Evolutionary conservation across 306 rosid species (phyloP).

Genomic region (Quercus berberidifolia): DNA sequence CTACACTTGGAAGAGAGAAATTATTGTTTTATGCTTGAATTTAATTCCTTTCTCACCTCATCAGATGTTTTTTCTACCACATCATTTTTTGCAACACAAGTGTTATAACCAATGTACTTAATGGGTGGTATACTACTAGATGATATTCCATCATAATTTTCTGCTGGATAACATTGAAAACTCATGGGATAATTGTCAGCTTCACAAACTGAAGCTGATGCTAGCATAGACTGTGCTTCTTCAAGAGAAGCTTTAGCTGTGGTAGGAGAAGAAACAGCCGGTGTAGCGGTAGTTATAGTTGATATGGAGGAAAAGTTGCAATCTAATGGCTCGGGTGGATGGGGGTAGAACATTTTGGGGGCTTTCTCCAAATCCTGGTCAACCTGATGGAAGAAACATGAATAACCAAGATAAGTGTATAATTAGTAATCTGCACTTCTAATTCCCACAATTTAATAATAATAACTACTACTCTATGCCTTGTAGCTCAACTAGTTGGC

Average conservation of each 20-base stretch:
- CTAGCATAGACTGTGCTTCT: conserved; percentile 17
- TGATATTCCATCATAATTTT: background rate
- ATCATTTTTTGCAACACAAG: conserved; percentile 26
- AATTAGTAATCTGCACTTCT: too few species aligned
- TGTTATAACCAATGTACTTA: conserved; percentile 31
- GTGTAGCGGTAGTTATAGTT: background rate
- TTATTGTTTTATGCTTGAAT: too few species aligned
- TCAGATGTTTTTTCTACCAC: conserved; percentile 8
- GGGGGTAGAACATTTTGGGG: background rate
- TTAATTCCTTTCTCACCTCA: conserved; percentile 37
- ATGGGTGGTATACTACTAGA: background rate
- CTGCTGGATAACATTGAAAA: background rate
- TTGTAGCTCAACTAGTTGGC: too few species aligned
- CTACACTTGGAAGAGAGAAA: too few species aligned
- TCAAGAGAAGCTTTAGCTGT: conserved; percentile 45
- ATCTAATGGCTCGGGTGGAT: too few species aligned
- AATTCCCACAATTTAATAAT: too few species aligned
- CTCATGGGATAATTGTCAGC: background rate
- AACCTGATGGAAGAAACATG: too few species aligned
- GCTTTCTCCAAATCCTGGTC: background rate
- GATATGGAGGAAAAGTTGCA: background rate
- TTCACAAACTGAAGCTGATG: background rate
- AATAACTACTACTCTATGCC: too few species aligned
- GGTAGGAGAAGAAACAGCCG: conserved; percentile 36
- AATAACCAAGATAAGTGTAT: too few species aligned